These are phyloP conservation scores for Leccinum longicurvipes DNA, from an alignment of 768 basidiomycete species.

Conservation along the genomic window DNA sequence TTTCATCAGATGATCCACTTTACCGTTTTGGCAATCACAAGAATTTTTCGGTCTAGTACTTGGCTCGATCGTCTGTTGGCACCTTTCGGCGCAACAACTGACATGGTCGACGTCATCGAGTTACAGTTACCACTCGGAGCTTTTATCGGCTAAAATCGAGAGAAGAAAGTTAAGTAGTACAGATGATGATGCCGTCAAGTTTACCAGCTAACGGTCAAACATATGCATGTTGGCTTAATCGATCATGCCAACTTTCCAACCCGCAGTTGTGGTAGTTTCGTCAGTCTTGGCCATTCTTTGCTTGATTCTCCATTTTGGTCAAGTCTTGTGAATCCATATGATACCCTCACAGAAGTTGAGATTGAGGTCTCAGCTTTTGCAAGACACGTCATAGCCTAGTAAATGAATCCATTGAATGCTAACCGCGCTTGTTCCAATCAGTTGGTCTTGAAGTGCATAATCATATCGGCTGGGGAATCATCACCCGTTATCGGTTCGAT, in stretches of 20 bases:
- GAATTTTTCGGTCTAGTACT: background rate
- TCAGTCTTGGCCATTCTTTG: background rate
- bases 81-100: no score
- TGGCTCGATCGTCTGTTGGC: background rate
- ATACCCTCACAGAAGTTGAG: background rate
- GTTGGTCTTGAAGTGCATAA: background rate
- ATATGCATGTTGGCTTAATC: no score
- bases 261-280: background rate
- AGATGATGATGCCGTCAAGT: no score
- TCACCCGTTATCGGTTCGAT: no score
- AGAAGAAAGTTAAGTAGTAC: no score
- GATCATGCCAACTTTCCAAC: background rate
- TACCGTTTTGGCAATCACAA: background rate
- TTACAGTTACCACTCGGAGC: no score
- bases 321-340: background rate
- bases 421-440: background rate
- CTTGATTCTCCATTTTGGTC: background rate
- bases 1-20: background rate
- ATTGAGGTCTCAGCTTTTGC: background rate
- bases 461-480: background rate
- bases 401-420: background rate
- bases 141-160: no score
- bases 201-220: no score
- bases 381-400: background rate
- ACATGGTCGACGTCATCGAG: no score